Evolutionary conservation across 202 grass and related monocot genomes (phyloP).

Genomic region (Sporobolus alterniflorus): DNA sequence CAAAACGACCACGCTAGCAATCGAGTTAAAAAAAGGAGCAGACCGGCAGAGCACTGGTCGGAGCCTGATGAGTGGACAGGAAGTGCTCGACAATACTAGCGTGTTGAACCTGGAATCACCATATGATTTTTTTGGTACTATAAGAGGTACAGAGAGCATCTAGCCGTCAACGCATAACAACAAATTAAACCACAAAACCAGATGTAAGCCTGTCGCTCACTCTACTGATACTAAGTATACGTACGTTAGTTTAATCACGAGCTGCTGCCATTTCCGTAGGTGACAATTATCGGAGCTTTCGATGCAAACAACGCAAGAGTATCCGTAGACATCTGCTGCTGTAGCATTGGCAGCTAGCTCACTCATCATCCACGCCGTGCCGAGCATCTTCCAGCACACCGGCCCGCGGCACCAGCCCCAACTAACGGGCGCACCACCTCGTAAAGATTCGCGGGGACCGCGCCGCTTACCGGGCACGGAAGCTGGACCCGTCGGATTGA

Average conservation of each 20-base stretch:
- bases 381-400: conserved; percentile 9
- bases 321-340: background rate
- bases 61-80: background rate
- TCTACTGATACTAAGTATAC: too few relatives aligned
- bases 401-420: background rate
- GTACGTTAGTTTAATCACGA: background rate
- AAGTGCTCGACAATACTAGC: background rate
- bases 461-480: background rate
- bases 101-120: background rate
- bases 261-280: background rate
- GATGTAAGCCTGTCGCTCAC: conserved; percentile 5
- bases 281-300: conserved; percentile 23
- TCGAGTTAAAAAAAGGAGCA: background rate
- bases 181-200: background rate
- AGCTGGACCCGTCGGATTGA: background rate
- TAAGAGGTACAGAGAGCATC: background rate
- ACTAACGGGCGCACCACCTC: conserved; percentile 15
- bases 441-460: background rate
- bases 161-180: background rate
- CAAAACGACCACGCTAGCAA: background rate
- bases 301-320: background rate
- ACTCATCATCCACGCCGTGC: background rate
- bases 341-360: conserved; percentile 1
- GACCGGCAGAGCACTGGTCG: background rate
- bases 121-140: background rate